These are phyloP conservation scores for Beauveria sp. DNA, from an alignment of 2,329 filamentous ascomycete genomes.

Conservation along the genomic window DNA sequence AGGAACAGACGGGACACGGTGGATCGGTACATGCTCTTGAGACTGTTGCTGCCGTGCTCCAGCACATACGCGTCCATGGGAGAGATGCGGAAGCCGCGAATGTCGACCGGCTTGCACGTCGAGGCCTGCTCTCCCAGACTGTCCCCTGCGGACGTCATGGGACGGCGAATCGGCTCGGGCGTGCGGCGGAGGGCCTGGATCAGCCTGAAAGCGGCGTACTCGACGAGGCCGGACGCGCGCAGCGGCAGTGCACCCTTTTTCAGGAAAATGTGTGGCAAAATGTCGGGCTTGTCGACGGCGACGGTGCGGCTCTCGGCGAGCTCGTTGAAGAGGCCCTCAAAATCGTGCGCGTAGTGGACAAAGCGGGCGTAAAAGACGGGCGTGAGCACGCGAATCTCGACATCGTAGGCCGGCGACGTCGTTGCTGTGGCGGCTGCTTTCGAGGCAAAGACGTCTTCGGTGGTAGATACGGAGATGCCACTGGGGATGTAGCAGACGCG, in stretches of 20 bases:
- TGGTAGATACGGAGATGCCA: conserved; percentile 27
- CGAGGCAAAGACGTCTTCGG: not conserved
- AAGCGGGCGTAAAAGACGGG: conserved; percentile 62
- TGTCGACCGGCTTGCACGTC: conserved; percentile 25
- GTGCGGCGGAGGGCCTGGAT: conserved; percentile 37
- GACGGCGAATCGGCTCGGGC: conserved; percentile 33
- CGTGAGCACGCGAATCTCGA: conserved; percentile 53
- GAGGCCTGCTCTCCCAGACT: conserved; percentile 5
- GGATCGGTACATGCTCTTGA: conserved; percentile 28
- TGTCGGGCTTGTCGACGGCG: conserved; percentile 45
- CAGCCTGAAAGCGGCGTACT: conserved; percentile 34
- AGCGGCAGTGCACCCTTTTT: conserved; percentile 30
- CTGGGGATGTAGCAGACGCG: conserved; percentile 46
- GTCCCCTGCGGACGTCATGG: conserved; percentile 31
- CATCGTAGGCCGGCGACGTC: not conserved
- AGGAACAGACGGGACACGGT: conserved; percentile 36
- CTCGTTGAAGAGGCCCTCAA: conserved; percentile 55
- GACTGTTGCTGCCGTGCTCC: conserved; percentile 16
- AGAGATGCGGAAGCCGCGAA: conserved; percentile 41
- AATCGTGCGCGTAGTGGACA: conserved; percentile 52
- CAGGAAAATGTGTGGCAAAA: conserved; percentile 39
- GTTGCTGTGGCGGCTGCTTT: not conserved
- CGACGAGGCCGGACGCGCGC: conserved; percentile 25
- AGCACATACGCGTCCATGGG: conserved; percentile 45
- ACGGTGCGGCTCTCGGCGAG: conserved; percentile 51